Base-by-base conservation (phyloP, 1,284 basidiomycete genomes). In the Rhodotorula sp. region DNA sequence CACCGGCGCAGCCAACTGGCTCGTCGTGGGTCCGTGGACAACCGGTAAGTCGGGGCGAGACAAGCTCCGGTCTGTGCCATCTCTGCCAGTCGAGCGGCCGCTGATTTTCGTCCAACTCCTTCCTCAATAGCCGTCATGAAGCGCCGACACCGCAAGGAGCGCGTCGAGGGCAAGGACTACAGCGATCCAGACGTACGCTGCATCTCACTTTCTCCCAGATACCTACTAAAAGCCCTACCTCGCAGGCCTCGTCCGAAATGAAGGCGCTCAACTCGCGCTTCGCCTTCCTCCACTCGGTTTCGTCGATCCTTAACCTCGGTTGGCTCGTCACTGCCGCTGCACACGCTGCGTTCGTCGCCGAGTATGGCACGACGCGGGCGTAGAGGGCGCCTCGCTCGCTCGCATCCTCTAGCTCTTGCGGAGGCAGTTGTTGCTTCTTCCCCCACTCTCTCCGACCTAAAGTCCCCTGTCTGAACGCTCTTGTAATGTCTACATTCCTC, bases 161-260 rank as follows among this genome's bases (percentile, higher is more conserved):
- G 69, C 6, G 47, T 71, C 51, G 72, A 76, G 48, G 70, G 70
- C 27, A 74, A 70, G 62, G 70, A 70, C 51, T 77, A 76, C 68
- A 63, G 59, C n/a, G 74, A 73, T n/a, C 48, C 55, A 3, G 60
- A 68, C 32, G 66, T 69, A 32, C 58, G 62, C 48, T 24, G 30
- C 24, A 47, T 46, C 36, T 24, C 49, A 19, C 27, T 9, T 5
- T 9, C 32, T 6, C 36, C 29, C 36, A 15, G 15, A 34, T 13
- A 47, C 3, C 22, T 19, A 20, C 11, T 62, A 2, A 1, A 19
- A 9, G 8, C 36, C 29, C 34, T 29, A 24, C 3, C 48, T 4
- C 19, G 22, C 63, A 76, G 70, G 69, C 61, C 22, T 73, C 74
- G 22, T 19, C 58, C 32, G 65, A 73, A 32, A 72, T 77, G 68